phyloP scores from a whole-genome alignment of 768 basidiomycete species.

The Suillus clintonianus region DNA sequence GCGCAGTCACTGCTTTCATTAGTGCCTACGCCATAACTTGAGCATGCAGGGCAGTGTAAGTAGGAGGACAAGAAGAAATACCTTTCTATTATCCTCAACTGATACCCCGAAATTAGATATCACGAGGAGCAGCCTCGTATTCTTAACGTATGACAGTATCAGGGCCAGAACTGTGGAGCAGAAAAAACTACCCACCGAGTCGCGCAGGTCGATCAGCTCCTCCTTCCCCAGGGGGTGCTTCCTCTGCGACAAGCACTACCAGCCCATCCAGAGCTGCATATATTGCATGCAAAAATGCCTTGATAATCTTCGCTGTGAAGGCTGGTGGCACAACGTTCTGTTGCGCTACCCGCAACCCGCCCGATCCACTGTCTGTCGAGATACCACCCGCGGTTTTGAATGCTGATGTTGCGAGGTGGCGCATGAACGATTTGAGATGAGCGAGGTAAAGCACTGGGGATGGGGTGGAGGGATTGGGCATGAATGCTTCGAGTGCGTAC shows the following conservation, averaged over 20 bases:
- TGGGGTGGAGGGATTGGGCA: slow-evolving; percentile 57
- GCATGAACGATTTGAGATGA: slow-evolving; percentile 81
- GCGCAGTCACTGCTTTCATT: slow-evolving; percentile 73
- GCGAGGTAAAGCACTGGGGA: slow-evolving; percentile 73
- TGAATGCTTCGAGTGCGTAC: slow-evolving; percentile 88
- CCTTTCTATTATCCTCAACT: slow-evolving; percentile 72
- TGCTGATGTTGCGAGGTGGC: slow-evolving; percentile 70
- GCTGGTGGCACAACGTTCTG: slow-evolving; percentile 64
- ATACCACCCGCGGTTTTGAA: slow-evolving; percentile 82
- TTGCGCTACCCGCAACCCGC: slow-evolving; percentile 51
- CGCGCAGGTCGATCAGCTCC: slow-evolving; percentile 60
- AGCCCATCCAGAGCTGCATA: slow-evolving; percentile 89
- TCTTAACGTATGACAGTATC: slow-evolving; percentile 45
- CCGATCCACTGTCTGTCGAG: slow-evolving; percentile 51
- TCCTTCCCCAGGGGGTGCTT: slow-evolving; percentile 59
- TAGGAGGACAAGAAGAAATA: slow-evolving; percentile 28
- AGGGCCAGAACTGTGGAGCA: background rate
- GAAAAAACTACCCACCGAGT: slow-evolving; percentile 50
- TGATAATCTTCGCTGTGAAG: slow-evolving; percentile 74
- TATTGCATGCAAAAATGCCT: slow-evolving; percentile 81
- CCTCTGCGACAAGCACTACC: slow-evolving; percentile 75
- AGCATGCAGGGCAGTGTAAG: background rate
- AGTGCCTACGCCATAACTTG: slow-evolving; percentile 52
- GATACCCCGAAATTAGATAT: slow-evolving; percentile 84
- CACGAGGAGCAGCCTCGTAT: slow-evolving; percentile 83